Conservation (phyloP, 345 rosid species). For the Aurinia saxatilis region DNA sequence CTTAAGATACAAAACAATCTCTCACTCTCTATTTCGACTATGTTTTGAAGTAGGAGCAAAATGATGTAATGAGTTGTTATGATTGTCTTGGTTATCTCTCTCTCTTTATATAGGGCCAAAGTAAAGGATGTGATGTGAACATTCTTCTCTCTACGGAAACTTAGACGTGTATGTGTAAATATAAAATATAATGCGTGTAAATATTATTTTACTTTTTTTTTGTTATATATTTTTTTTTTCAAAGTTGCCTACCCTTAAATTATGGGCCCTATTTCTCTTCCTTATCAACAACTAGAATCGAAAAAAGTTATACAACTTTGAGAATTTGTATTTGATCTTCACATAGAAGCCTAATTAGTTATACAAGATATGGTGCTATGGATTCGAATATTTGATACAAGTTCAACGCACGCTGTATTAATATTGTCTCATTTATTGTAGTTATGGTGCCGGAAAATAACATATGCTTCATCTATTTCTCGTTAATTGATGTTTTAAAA, state of each 20-base stretch:
- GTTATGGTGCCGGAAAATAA: too few species aligned
- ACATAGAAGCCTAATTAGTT: neutral
- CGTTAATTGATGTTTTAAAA: too few species aligned
- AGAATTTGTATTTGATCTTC: neutral
- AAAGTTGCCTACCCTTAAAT: neutral
- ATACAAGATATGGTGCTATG: neutral
- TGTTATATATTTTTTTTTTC: neutral
- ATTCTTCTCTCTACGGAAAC: slow-evolving; percentile 19
- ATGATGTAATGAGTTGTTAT: neutral
- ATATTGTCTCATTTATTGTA: neutral
- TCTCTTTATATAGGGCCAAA: slow-evolving; percentile 26
- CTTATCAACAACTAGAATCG: neutral
- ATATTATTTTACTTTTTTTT: neutral
- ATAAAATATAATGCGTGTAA: neutral
- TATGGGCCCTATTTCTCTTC: neutral
- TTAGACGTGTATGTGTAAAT: slow-evolving; percentile 7
- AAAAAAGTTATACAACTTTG: neutral
- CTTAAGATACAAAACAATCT: neutral
- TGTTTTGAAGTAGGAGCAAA: neutral
- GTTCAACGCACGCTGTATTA: neutral
- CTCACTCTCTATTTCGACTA: neutral
- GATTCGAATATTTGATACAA: slow-evolving; percentile 1
- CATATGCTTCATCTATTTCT: too few species aligned
- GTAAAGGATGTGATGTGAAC: slow-evolving; percentile 15
- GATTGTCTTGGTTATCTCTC: slow-evolving; percentile 14